phyloP scores from a whole-genome alignment of 805 yeast genomes.

The Ogataea siamensis region DNA sequence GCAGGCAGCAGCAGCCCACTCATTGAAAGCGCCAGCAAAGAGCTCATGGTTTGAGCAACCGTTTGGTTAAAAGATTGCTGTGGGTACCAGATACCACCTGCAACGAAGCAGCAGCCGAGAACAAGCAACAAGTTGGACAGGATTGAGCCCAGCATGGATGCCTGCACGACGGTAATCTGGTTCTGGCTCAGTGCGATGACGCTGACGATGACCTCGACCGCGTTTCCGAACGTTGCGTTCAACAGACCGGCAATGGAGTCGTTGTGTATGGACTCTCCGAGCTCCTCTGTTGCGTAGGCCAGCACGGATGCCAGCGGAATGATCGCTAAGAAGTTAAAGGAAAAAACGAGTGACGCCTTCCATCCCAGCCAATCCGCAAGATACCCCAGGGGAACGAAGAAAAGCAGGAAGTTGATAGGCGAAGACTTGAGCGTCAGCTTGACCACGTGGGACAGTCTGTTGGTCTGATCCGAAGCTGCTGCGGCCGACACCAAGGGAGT shows the following conservation, averaged over 20 bases:
- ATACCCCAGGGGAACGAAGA: slow-evolving; percentile 89
- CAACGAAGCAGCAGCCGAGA: slow-evolving; percentile 91
- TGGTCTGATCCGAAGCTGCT: slow-evolving; percentile 5
- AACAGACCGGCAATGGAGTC: slow-evolving; percentile 90
- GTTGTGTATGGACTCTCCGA: slow-evolving; percentile 77
- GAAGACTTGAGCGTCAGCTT: slow-evolving; percentile 28
- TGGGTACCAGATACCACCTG: slow-evolving; percentile 84
- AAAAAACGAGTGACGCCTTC: slow-evolving; percentile 56
- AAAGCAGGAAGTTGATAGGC: slow-evolving; percentile 70
- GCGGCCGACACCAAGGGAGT: slow-evolving; percentile 13
- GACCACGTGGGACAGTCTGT: slow-evolving; percentile 5
- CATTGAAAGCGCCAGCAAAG: slow-evolving; percentile 86
- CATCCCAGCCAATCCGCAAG: slow-evolving; percentile 61
- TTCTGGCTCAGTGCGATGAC: slow-evolving; percentile 82
- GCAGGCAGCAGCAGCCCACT: slow-evolving; percentile 92
- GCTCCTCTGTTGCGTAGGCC: slow-evolving; percentile 91
- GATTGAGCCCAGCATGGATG: slow-evolving; percentile 94
- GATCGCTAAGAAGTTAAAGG: slow-evolving; percentile 82
- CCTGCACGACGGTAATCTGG: slow-evolving; percentile 92
- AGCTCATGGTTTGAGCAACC: slow-evolving; percentile 97
- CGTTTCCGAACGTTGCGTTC: slow-evolving; percentile 97
- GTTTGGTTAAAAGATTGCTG: slow-evolving; percentile 93
- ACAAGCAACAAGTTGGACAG: slow-evolving; percentile 85
- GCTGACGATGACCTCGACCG: slow-evolving; percentile 94
- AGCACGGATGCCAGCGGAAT: slow-evolving; percentile 88